These are phyloP conservation scores for Coemansia pectinata DNA, from an alignment of 192 early-diverging fungal species.

Conservation along the genomic window DNA sequence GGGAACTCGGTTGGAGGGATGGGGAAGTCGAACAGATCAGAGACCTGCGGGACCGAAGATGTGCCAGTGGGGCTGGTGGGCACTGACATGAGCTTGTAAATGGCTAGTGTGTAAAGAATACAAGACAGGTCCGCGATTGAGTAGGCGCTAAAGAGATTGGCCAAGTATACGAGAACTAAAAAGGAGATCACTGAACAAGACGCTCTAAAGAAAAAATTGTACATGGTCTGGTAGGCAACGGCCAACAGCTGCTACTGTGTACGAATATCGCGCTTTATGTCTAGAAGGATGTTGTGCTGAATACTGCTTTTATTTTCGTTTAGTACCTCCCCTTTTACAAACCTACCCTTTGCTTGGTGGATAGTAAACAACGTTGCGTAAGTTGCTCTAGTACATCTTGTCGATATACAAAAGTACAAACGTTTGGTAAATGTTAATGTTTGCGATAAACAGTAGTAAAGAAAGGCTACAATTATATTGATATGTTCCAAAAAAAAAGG, in stretches of 20 bases:
- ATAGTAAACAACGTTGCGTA: background rate
- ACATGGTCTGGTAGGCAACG: background rate
- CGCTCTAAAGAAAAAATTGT: background rate
- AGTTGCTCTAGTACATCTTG: background rate
- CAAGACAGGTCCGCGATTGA: background rate
- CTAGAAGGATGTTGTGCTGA: background rate
- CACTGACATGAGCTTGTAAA: background rate
- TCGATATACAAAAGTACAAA: background rate
- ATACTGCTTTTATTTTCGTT: background rate
- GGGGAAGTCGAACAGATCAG: conserved; percentile 39
- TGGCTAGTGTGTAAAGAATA: background rate
- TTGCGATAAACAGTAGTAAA: background rate
- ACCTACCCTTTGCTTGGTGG: background rate
- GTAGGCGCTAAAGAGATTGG: background rate
- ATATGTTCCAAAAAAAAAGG: background rate
- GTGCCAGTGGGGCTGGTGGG: background rate
- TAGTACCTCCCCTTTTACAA: background rate
- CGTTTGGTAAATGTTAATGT: background rate
- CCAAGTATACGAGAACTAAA: background rate
- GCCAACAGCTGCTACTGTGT: background rate
- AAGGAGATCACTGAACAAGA: background rate
- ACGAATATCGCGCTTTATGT: background rate
- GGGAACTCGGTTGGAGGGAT: conserved; percentile 24
- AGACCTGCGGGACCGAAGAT: background rate
- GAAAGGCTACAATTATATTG: background rate